A percentile compares a stretch with the other conserved stretches of the same genome.
These are phyloP conservation scores for Colletotrichum limetticola DNA, from an alignment of 2,329 filamentous ascomycete genomes.

Conservation along the genomic window DNA sequence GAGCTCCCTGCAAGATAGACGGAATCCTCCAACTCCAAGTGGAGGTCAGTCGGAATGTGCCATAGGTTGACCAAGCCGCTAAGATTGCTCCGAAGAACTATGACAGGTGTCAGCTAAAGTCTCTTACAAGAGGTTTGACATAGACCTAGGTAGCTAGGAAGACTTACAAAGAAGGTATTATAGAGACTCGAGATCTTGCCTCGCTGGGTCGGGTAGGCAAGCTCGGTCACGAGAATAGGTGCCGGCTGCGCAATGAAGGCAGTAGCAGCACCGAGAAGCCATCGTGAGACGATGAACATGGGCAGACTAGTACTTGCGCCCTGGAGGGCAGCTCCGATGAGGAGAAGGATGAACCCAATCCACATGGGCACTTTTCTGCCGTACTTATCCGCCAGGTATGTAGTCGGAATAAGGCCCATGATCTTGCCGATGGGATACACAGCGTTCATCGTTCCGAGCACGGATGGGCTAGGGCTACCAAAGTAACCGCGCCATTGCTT, in stretches of 20 bases:
- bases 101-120: neutral
- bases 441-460: constrained; percentile 33
- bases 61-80: constrained; percentile 43
- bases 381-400: constrained; percentile 45
- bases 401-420: constrained; percentile 17
- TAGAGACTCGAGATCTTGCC: constrained; percentile 51
- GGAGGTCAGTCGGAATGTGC: constrained; percentile 46
- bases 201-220: constrained; percentile 49
- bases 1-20: constrained; percentile 47
- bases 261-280: constrained; percentile 47
- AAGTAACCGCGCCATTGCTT: constrained; percentile 51
- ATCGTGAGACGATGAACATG: constrained; percentile 48
- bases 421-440: constrained; percentile 32
- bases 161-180: constrained; percentile 49
- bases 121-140: neutral
- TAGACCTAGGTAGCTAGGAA: neutral
- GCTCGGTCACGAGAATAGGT: constrained; percentile 47
- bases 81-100: constrained; percentile 50
- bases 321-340: constrained; percentile 45
- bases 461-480: constrained; percentile 7
- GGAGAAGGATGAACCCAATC: constrained; percentile 43
- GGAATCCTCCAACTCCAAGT: constrained; percentile 43
- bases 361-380: constrained; percentile 49
- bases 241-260: constrained; percentile 43
- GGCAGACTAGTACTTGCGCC: constrained; percentile 35